Base-by-base conservation (phyloP, 2,329 filamentous ascomycete genomes). In the Hymenotorrendiella dingleyae region DNA sequence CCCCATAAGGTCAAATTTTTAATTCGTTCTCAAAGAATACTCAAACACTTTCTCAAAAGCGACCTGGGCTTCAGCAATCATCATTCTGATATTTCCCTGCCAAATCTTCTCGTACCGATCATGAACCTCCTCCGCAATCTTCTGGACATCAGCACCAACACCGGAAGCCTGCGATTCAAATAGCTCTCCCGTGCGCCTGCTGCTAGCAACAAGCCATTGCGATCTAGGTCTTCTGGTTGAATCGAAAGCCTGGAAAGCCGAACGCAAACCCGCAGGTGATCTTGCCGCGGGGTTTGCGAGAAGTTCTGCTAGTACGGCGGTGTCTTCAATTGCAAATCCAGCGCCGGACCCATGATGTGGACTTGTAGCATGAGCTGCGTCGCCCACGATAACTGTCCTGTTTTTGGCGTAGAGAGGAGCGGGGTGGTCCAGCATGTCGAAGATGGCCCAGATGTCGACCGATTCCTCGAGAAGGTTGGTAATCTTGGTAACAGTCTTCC, bases 301-400 rank as follows among this genome's bases (percentile, higher is more conserved):
- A 0, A 80, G 79, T 24, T 78, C 77, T 6, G 64, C 61, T 27
- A 76, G 62, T 0, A 69, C 56, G 20, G 73, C 62, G 1, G 67
- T 68, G 46, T 79, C 76, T 55, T 79, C 76, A 42, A 79, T 67
- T 11, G 73, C 74, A 54, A 72, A 69, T 3, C 74, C 72, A 1
- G 75, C 76, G 5, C 76, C 76, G 0, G 73, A 68, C 3, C 47
- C 75, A 8, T 73, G 68, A 55, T 78, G 73, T 1, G 76, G 76
- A 0, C 69, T 71, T 0, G 66, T 62, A 0, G 75, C 74, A 48
- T 80, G 76, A 4, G 76, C 76, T 0, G 75, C 74, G 48, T 80
- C 75, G 6, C 76, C 76, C 0, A 75, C 62, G 3, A 79, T 50
- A 34, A 70, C 72, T 0, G 76, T 58, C 2, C 61, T 59, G 1